Evolutionary conservation across 768 basidiomycete genomes (phyloP), one percentile per base, ranked within the genome.

Genomic region (Steccherinum ochraceum): DNA sequence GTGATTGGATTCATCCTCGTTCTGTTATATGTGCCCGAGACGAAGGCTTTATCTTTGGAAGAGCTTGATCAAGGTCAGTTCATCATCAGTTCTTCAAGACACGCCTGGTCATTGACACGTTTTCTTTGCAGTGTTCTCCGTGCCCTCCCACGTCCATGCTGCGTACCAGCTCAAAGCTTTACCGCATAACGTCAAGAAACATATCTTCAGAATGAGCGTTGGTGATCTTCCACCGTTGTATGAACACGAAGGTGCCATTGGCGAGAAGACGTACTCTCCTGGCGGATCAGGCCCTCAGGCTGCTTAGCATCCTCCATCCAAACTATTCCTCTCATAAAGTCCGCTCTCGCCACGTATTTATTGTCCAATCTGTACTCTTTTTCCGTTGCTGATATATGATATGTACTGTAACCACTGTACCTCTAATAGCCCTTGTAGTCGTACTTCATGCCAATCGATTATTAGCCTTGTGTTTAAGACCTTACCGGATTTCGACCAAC

Each of bases 1-100:
- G 58, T 80, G 12, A 53, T 84, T 18, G 81, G 80, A 52, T 79
- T 80, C 57, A 46, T 83, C 44, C 70, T 77, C 25, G 71, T 84
- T 51, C 68, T 84, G 27, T 63, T 83, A 16, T 83, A 82, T 55
- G 72, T 86, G 12, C 83, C 80, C 26, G 83, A 86, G 69, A 85
- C 83, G 25, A 85, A 84, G 66, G 75, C 77, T 1, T 73, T 77
- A 46, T 77, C 81, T 11, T 70, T 85, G 20, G 84, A 84, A 64
- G 84, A 86, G 59, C 68, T 80, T 25, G 78, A 80, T 58, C 72
- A 76, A 67, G 72, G 70, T 73, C 11, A 39, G n/a, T 11, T 27
- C 30, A 48, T 52, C 41, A 13, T 19, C 24, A 40, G 13, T 30
- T 7, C 41, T 30, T 13, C 13, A 18, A 40, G 12, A 41, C 16